Evolutionary conservation across 371 early-diverging fungal genomes (phyloP), one percentile per base, ranked within the genome.

Genomic region (Mucor irregularis): DNA sequence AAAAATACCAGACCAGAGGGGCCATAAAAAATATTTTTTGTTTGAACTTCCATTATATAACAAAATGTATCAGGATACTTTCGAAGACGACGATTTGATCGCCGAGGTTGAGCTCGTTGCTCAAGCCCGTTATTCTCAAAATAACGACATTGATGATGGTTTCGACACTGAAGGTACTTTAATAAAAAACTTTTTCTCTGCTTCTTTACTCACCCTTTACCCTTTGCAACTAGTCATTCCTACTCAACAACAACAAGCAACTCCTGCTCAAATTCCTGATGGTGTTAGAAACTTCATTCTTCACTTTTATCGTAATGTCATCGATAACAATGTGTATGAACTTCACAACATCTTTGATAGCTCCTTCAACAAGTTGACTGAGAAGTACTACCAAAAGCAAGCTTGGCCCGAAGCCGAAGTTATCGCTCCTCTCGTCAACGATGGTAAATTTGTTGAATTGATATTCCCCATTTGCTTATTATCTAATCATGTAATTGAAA

Each of bases 351-450:
- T 92, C 61, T 97, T 96, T 65, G 97, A 96, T 68, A 87, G 80
- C 64, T 84, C 91, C 35, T 97, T 95, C 85, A 91, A 90, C 80
- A 89, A 90, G 66, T 78, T 96, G 47, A 94, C 95, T 21, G 95
- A 96, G 60, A 89, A 90, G 80, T 94, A 84, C 77, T 97, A 90
- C 66, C 72, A 84, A 39, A 95, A 97, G 81, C 71, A 82, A 57
- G 68, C 91, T 19, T 97, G 97, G 97, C 96, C 97, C 21, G 92
- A 92, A 54, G 89, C 94, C 25, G 92, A 91, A 58, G 81, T 84
- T 52, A 87, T 96, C 58, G 85, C 88, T 11, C 84, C 88, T 30
- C 76, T 94, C 49, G 90, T 94, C 16, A 88, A 90, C 49, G 93
- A 93, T 74, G 92, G 93, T 91, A 80, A 67, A 35, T 45, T 8